Evolutionary conservation across 192 early-diverging fungal genomes (phyloP), one percentile per base, ranked within the genome.

Genomic region (Jimgerdemannia flammicorona): DNA sequence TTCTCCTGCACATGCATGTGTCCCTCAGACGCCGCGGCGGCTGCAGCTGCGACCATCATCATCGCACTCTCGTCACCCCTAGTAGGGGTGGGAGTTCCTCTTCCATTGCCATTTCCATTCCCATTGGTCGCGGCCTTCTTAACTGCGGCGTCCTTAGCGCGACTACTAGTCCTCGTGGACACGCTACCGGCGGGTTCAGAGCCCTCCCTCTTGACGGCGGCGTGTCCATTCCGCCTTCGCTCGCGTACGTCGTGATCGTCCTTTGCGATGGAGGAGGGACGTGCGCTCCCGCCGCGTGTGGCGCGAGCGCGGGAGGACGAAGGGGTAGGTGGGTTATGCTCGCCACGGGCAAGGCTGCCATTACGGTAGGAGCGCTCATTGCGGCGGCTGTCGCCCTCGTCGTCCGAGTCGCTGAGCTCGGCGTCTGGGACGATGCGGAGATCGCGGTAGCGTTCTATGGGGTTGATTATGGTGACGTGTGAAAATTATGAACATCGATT

Each of bases 331-430:
- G 49, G 8, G 49, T 59, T 59, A 59, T 59, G 49, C 6, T 10
- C 49, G 49, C 8, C 49, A 14, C 8, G 14, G 49, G 49, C 8
- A 59, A 10, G 8, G 49, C 49, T 14, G 49, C 49, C 49, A 2
- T 59, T 59, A 14, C 49, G 49, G 2, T 59, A 59, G 49, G 49
- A 59, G 49, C 49, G 49, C 14, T 59, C 49, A 59, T 59, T 6
- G 6, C 49, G 49, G 49, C 49, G 49, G 14, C 2, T 6, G 49
- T 59, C 49, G 49, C 49, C 49, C 14, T 59, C 49, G 14, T 92
- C 91, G 40, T 93, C 92, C 3, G 90, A 91, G 74, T 93, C 92
- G 10, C 89, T 90, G 6, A 90, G 80, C 76, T 91, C 90, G 42
- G 80, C 85, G 39, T 89, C 86, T 11, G 86, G 90, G 10, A 87